Base-by-base conservation (phyloP, 2,329 filamentous ascomycete species). In the Periconia macrospinosa region DNA sequence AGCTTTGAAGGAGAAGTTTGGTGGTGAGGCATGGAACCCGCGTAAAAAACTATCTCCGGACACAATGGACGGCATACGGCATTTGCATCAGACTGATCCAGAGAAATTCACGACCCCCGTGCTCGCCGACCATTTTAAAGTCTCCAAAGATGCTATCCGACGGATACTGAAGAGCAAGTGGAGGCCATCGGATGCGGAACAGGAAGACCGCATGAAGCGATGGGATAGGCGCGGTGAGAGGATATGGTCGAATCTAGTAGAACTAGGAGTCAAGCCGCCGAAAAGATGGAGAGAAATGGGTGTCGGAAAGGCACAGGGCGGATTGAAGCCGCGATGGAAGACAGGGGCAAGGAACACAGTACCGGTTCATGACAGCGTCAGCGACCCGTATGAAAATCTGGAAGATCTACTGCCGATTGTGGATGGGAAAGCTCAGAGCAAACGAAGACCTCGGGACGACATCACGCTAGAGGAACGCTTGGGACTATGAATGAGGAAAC, bases 11-110 rank as follows among this genome's bases (percentile, higher is more conserved):
- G 75, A 84, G 56, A 99, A 97, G 68, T 94, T 97, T 60, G 85
- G 85, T 1, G 83, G 87, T 8, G 86, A 76, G 40, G 77, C 87
- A 10, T 99, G 93, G 92, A 81, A 82, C 27, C 93, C 94, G 30
- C 83, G 84, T 46, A 97, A 96, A 74, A 87, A 87, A 54, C 82
- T 99, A 10, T 97, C 94, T 0, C 94, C 94, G 0, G 93, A 97
- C 73, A 91, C 92, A 1, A 79, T 97, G 30, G 87, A 90, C n/a
- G 92, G 92, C 41, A 96, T 99, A 62, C 86, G 92, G 41, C 87
- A 90, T 18, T 79, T 99, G 33, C 86, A 97, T 72, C 78, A 82
- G 23, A 86, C 91, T 62, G 88, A 91, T 58, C 91, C 93, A 0
- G 82, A 88, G 2, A 81, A 83, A 53, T 97, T 92, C 76, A 89